Base-by-base conservation (phyloP, 2,329 filamentous ascomycete species). In the Trichoderma citrinoviride region DNA sequence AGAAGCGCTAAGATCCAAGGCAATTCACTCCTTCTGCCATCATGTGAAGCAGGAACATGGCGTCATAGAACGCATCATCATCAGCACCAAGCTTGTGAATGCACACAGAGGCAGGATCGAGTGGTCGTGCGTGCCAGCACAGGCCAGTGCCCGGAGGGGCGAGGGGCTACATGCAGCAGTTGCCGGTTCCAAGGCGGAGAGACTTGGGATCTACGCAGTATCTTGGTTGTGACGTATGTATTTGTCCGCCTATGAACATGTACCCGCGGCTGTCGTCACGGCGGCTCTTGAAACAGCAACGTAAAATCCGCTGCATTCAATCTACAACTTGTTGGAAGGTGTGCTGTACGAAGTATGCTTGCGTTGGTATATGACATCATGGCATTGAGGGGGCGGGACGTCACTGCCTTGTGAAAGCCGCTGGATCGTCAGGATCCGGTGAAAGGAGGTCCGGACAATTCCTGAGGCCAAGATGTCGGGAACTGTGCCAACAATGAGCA, bases 31-130 rank as follows among this genome's bases (percentile, higher is more conserved):
- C 14, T 65, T 54, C 49, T 21, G 33, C 25, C 37, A 66, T 57
- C 64, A 52, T 53, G 44, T 64, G 60, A 63, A 66, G 46, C 60
- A 63, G 46, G 53, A 64, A 63, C 58, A 64, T 66, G 64, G 58
- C 64, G 65, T 66, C 65, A 60, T 64, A 33, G 65, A 64, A 37
- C 53, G 41, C 40, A 47, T 65, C 33, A 33, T 40, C 40, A 14
- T 8, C 54, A 10, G n/a, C 37, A 17, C 27, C 19, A 29, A 50
- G 37, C 61, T 49, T 58, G 43, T 58, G 33, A 49, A 33, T 58
- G 25, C 15, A 23, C 44, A 27, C 5, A 14, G 25, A 46, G n/a
- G 25, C 37, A 41, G 43, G 17, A n/a, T 41, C 8, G 25, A 23
- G 25, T 15, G 21, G 21, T 23, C 33, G 2, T 43, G 19, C 4